Conservation (phyloP, 2,329 filamentous ascomycete species). For the Rhytidhysteron rufulum region DNA sequence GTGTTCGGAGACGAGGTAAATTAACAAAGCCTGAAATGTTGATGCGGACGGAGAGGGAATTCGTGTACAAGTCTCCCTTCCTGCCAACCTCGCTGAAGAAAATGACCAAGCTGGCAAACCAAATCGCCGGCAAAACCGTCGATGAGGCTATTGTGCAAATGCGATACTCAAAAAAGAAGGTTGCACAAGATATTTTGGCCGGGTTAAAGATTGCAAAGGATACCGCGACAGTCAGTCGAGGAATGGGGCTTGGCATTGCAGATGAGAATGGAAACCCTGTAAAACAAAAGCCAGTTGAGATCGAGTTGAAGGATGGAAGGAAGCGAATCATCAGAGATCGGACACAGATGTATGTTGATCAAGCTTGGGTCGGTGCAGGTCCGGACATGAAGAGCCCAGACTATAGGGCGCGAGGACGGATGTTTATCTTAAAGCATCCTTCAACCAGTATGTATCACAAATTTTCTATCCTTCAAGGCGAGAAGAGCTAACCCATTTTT, state of each 20-base stretch:
- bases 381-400: slow-evolving; percentile 49
- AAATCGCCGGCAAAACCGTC: slow-evolving; percentile 90
- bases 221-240: slow-evolving; percentile 70
- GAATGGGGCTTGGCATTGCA: slow-evolving; percentile 68
- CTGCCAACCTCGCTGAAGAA: slow-evolving; percentile 91
- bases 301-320: slow-evolving; percentile 72
- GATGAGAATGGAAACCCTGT: too few species aligned
- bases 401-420: slow-evolving; percentile 71
- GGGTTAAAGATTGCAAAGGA: slow-evolving; percentile 80
- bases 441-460: slow-evolving; percentile 63
- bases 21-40: slow-evolving; percentile 65
- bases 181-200: slow-evolving; percentile 71
- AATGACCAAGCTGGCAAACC: slow-evolving; percentile 75
- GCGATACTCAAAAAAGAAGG: slow-evolving; percentile 92
- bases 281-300: slow-evolving; percentile 48
- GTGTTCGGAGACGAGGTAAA: slow-evolving; percentile 65
- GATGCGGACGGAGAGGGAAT: slow-evolving; percentile 60
- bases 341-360: slow-evolving; percentile 81
- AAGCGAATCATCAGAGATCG: slow-evolving; percentile 68
- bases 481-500: not conserved
- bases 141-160: slow-evolving; percentile 94
- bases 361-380: slow-evolving; percentile 88
- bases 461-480: not conserved
- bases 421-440: slow-evolving; percentile 65
- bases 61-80: slow-evolving; percentile 60